Evolutionary conservation across 345 rosid species (phyloP), one percentile per base, ranked within the genome.

Genomic region (Pistacia vera): DNA sequence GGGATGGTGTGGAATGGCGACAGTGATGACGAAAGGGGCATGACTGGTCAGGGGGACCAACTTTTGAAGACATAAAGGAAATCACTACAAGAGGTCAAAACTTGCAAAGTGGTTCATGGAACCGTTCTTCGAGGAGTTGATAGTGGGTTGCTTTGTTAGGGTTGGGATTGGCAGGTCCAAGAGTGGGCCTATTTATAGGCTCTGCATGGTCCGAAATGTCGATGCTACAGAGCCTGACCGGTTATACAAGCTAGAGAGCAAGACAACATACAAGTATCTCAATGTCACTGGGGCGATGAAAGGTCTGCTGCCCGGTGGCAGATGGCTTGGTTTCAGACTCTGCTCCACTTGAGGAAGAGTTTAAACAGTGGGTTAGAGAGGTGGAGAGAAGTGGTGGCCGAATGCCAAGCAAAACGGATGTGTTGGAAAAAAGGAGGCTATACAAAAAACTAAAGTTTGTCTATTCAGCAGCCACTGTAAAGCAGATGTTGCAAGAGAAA

Each of bases 251-350:
- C 84, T 94, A 52, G 99, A 94, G 83, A 92, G 89, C 80, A 97
- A 90, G 78, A 89, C 81, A 54, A 94, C 99, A 0, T 79, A 82
- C 51, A 97, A 97, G 88, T 97, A 97, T 79, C 85, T 97, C 79
- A 94, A 94, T 63, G 93, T 90, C 68, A 69, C 83, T 94, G 98
- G 99, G 99, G 99, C 13, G 89, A 88, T 77, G 98, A 94, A 63
- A 86, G 74, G 80, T 89, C 99, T 3, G 98, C 99, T 33, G 99
- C 99, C 41, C 86, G 98, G 84, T 94, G 99, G 99, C 97, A 97
- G 84, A 97, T 94, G 98, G 98, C 98, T 2, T 92, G 99, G 86
- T 94, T 83, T 97, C 99, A 12, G 99, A 97, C 81, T 90, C 97
- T 20, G 81, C 83, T 28, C 99, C 99, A 11, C 62, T 86, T 33